These are phyloP conservation scores for Ascomycota sp. DNA, from an alignment of 2,329 filamentous ascomycete species.

Conservation along the genomic window DNA sequence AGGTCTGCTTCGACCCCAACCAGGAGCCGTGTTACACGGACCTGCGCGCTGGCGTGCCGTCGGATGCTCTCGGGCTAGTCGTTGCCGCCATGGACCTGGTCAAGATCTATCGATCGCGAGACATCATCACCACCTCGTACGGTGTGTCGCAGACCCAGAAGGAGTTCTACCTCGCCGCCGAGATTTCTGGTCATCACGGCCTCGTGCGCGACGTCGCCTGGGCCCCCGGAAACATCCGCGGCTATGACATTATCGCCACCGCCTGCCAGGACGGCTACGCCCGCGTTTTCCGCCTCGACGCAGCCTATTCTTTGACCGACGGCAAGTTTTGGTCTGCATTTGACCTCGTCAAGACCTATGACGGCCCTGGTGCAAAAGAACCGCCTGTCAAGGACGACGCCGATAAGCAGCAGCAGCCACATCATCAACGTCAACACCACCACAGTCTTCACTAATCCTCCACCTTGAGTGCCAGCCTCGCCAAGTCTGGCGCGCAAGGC, in stretches of 20 bases:
- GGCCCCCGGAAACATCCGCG: constrained; percentile 78
- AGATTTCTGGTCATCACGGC: constrained; percentile 51
- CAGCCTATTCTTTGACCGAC: constrained; percentile 26
- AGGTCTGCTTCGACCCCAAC: constrained; percentile 75
- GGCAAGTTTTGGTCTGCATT: constrained; percentile 28
- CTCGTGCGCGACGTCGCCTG: constrained; percentile 78
- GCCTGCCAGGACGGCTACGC: constrained; percentile 84
- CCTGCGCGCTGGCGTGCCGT: constrained; percentile 59
- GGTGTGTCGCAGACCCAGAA: constrained; percentile 38
- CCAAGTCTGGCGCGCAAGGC: constrained; percentile 23
- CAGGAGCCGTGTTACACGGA: constrained; percentile 60
- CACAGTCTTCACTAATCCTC: constrained; percentile 16
- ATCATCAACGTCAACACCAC: background rate
- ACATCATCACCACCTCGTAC: constrained; percentile 29
- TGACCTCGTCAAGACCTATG: constrained; percentile 21
- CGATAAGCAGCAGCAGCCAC: constrained; percentile 3
- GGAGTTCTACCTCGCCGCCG: constrained; percentile 69
- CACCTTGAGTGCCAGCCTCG: constrained; percentile 30
- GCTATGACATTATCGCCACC: constrained; percentile 77
- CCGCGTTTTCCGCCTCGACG: constrained; percentile 67
- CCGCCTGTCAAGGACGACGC: constrained; percentile 11
- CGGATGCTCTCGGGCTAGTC: constrained; percentile 60
- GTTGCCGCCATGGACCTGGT: constrained; percentile 74
- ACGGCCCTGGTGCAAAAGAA: constrained; percentile 7
- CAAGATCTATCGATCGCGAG: constrained; percentile 59